Base-by-base conservation (phyloP, 177 flowering plant species). In the Tripterygium wilfordii region DNA sequence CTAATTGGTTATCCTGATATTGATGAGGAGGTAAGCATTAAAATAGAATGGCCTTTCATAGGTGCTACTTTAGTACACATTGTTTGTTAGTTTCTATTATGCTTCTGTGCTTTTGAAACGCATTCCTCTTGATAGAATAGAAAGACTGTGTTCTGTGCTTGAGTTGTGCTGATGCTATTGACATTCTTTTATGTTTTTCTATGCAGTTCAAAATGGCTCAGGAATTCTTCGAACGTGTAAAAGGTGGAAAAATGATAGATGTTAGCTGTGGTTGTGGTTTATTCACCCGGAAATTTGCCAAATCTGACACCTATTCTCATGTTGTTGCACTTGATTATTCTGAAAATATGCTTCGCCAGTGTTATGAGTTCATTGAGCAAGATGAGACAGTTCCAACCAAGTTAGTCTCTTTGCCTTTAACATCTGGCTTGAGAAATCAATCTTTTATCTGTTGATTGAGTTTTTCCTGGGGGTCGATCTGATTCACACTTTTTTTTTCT, bases 21-120 rank as follows among this genome's bases (percentile, higher is more conserved):
- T 45, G 96, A 88, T 57, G 94, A 92, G 75, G 98, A 92, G 91
- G 98, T 86, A 46, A n/a, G n/a, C n/a, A n/a, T n/a, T n/a, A n/a
- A n/a, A n/a, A n/a, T n/a, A n/a, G n/a, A n/a, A n/a, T n/a, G n/a
- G n/a, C n/a, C n/a, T n/a, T n/a, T n/a, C n/a, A n/a, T n/a, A n/a
- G n/a, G n/a, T n/a, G n/a, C n/a, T n/a, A 23, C 33, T 30, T 12
- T 30, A 30, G 33, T 30, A 7, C 33, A 30, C 12, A 12, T 6
- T 30, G 7, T 30, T 7, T 6, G 12, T 7, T 12, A 7, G 18
- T 8, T 14, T 13, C 18, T 15, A 2, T 7, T 3, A 3, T 13
- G 20, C 3, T 15, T 5, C 20, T 2, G 4, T 21, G 13, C 18
- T 5, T 37, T n/a, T n/a, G n/a, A n/a, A n/a, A n/a, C n/a, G n/a